These are phyloP conservation scores for Misopates orontium DNA, from an alignment of 257 asterid species.

Conservation along the genomic window DNA sequence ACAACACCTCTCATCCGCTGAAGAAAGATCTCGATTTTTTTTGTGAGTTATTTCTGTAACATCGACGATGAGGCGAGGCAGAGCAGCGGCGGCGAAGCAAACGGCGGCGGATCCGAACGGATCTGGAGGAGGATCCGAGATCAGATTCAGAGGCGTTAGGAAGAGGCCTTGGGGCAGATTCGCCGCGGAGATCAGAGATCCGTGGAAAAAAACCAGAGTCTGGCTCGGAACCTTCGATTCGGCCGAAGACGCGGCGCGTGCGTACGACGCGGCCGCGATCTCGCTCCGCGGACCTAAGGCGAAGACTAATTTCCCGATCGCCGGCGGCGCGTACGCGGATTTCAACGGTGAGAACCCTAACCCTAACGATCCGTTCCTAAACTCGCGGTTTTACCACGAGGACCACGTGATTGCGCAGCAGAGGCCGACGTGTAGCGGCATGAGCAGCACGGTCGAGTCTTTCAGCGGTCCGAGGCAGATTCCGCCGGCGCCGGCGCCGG, in stretches of 20 bases:
- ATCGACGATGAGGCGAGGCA: constrained; percentile 41
- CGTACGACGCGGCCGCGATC: constrained; percentile 50
- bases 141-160: constrained; percentile 48
- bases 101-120: constrained; percentile 27
- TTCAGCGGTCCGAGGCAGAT: constrained; percentile 60
- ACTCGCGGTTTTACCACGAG: constrained; percentile 39
- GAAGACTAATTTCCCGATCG: constrained; percentile 42
- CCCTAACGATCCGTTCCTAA: constrained; percentile 41
- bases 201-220: constrained; percentile 52
- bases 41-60: no score
- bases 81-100: constrained; percentile 41
- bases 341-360: constrained; percentile 42
- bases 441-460: constrained; percentile 82
- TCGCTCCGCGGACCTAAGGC: constrained; percentile 56
- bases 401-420: constrained; percentile 44
- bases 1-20: no score
- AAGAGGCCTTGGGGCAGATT: constrained; percentile 58
- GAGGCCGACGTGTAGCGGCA: constrained; percentile 61
- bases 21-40: no score
- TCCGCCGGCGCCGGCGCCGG: constrained; percentile 25
- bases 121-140: constrained; percentile 49
- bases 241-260: constrained; percentile 57
- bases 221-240: constrained; percentile 65
- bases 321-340: constrained; percentile 28
- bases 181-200: constrained; percentile 62